Base-by-base conservation (phyloP, 2,329 filamentous ascomycete species). In the Colletotrichum graminicola region DNA sequence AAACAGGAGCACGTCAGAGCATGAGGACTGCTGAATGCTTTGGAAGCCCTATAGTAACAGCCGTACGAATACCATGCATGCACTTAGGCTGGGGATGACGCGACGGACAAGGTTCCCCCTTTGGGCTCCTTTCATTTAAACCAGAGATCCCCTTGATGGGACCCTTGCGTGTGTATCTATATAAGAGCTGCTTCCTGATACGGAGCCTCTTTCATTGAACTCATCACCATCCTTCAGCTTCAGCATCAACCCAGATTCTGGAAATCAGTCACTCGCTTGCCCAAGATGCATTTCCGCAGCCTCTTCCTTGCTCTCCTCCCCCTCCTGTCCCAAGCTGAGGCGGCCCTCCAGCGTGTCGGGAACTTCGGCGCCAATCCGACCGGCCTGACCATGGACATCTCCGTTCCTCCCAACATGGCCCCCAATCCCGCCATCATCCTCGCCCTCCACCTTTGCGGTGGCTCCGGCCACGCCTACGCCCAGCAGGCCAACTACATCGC, bases 361-460 rank as follows among this genome's bases (percentile, higher is more conserved):
- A 54, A 73, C 41, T 73, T 66, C 21, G 72, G 72, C 32, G 63
- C 62, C 29, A 73, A 73, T 62, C 69, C 72, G 59, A 73, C 69
- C 12, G 70, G 72, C 6, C 32, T 73, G 2, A 73, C 61, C n/a
- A 73, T 73, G 69, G 64, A 73, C 2, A 68, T 73, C 18, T 65
- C 56, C 34, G 66, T 73, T 7, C 72, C 70, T 2, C 10, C 56
- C 16, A 73, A 70, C 57, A 26, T 70, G 23, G 32, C 65, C 6
- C 10, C 65, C 39, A 62, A 52, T 2, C 72, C 72, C 1, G 72
- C 65, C 39, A 65, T 73, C 21, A 18, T 73, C 41, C 72, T 73
- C 47, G 70, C 72, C 23, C 67, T 73, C 26, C 73, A 73, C 59
- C 60, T 49, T 43, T 74, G 73, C n/a, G 73, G 73, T 39, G 73